These are phyloP conservation scores for Binderoboletus segoi DNA, from an alignment of 1,284 basidiomycete species.

Conservation along the genomic window DNA sequence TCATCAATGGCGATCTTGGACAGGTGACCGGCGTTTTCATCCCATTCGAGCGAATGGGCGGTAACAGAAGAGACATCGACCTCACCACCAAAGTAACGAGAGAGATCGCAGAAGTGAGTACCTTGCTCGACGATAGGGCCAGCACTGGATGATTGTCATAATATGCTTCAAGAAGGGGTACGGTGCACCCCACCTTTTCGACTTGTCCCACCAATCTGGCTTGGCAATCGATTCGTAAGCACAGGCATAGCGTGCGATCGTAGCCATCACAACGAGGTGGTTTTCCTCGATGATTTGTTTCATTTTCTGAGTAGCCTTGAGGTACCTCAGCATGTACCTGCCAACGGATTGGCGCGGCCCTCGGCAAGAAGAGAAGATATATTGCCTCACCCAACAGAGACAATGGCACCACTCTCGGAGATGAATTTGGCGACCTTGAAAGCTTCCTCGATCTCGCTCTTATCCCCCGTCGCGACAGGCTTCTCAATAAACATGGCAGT, in stretches of 20 bases:
- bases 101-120: conserved; percentile 90
- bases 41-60: conserved; percentile 89
- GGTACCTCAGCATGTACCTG: conserved; percentile 90
- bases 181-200: conserved; percentile 69
- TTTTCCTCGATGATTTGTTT: conserved; percentile 96
- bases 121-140: conserved; percentile 97
- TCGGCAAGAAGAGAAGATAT: conserved; percentile 3
- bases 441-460: conserved; percentile 66
- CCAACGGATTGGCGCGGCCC: conserved; percentile 7
- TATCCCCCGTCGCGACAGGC: conserved; percentile 86
- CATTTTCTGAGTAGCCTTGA: conserved; percentile 97
- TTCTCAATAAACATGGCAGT: conserved; percentile 96
- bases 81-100: conserved; percentile 97
- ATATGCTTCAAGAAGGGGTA: neutral
- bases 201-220: conserved; percentile 98
- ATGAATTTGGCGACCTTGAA: conserved; percentile 72
- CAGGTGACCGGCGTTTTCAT: conserved; percentile 87
- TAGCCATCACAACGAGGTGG: conserved; percentile 95
- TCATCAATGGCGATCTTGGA: conserved; percentile 84
- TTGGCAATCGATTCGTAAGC: conserved; percentile 92
- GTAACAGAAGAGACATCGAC: conserved; percentile 85
- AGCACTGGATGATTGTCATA: conserved; percentile 46
- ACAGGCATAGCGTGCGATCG: conserved; percentile 93
- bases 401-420: conserved; percentile 70
- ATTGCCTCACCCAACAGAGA: conserved; percentile 81